These are phyloP conservation scores for Nakaseomyces nivariensis DNA, from an alignment of 1,139 yeast genomes.

Conservation along the genomic window DNA sequence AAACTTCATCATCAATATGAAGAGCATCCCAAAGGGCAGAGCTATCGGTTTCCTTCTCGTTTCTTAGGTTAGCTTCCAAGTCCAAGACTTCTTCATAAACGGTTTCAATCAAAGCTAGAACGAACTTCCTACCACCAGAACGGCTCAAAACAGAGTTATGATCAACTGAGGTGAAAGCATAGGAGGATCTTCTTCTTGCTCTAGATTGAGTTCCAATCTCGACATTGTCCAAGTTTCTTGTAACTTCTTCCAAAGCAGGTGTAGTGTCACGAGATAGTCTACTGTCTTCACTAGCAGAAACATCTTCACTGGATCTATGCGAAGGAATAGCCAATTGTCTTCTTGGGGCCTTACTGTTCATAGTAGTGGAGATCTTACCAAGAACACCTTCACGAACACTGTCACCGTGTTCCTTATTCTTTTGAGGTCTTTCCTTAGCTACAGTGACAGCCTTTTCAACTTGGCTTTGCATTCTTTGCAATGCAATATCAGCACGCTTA, in stretches of 20 bases:
- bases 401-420: slow-evolving; percentile 44
- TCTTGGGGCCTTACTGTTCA: slow-evolving; percentile 76
- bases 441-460: slow-evolving; percentile 94
- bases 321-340: slow-evolving; percentile 63
- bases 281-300: slow-evolving; percentile 23
- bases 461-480: slow-evolving; percentile 97
- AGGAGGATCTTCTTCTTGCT: slow-evolving; percentile 29
- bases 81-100: slow-evolving; percentile 71
- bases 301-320: slow-evolving; percentile 38
- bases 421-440: slow-evolving; percentile 69
- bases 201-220: slow-evolving; percentile 23
- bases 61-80: slow-evolving; percentile 77
- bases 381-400: slow-evolving; percentile 79
- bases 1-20: slow-evolving; percentile 50
- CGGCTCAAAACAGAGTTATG: slow-evolving; percentile 27
- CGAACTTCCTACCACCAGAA: slow-evolving; percentile 34
- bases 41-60: slow-evolving; percentile 44
- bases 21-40: slow-evolving; percentile 68
- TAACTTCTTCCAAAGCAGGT: slow-evolving; percentile 73
- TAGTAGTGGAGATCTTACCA: slow-evolving; percentile 73
- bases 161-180: slow-evolving; percentile 28
- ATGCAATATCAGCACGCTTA: slow-evolving; percentile 86
- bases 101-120: slow-evolving; percentile 49
- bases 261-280: slow-evolving; percentile 30
- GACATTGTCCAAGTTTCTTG: slow-evolving; percentile 28